These are phyloP conservation scores for Phytophthora megakarya DNA, from an alignment of 352 stramenopile genomes.

Conservation along the genomic window DNA sequence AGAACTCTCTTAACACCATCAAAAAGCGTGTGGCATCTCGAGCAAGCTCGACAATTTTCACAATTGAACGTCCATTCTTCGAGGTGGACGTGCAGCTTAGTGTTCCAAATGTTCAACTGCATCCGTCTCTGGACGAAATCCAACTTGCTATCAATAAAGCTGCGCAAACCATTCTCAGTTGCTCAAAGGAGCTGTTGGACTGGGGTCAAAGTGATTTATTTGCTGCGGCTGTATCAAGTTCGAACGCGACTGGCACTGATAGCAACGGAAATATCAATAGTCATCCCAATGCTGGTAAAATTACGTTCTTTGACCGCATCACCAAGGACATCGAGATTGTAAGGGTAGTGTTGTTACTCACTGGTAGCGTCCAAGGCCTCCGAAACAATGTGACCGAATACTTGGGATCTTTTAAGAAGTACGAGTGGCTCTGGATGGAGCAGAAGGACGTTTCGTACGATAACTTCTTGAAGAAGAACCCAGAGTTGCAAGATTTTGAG, in stretches of 20 bases:
- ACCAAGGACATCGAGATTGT: slow-evolving; percentile 99
- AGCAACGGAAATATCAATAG: slow-evolving; percentile 13
- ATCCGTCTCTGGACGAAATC: slow-evolving; percentile 97
- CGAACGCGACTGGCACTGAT: slow-evolving; percentile 24
- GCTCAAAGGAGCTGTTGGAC: slow-evolving; percentile 96
- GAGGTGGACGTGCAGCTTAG: slow-evolving; percentile 98
- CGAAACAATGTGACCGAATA: slow-evolving; percentile 98
- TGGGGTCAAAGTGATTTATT: slow-evolving; percentile 89
- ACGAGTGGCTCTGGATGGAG: slow-evolving; percentile 98
- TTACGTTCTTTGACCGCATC: slow-evolving; percentile 98
- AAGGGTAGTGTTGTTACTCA: slow-evolving; percentile 96
- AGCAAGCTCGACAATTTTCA: slow-evolving; percentile 87
- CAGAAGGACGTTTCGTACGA: slow-evolving; percentile 97
- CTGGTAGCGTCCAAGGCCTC: slow-evolving; percentile 96
- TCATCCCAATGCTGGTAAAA: slow-evolving; percentile 48
- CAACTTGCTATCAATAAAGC: slow-evolving; percentile 98
- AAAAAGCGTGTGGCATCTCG: slow-evolving; percentile 97
- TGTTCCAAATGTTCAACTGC: slow-evolving; percentile 92
- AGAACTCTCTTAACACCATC: slow-evolving; percentile 98
- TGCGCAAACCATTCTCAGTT: slow-evolving; percentile 96
- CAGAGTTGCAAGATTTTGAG: slow-evolving; percentile 97
- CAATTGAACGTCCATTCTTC: slow-evolving; percentile 96
- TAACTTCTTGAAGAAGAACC: slow-evolving; percentile 93
- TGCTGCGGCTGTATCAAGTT: slow-evolving; percentile 20
- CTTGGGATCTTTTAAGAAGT: slow-evolving; percentile 93